Percentiles rank a stretch among this genome's conserved stretches.
Conservation (phyloP, 306 rosid genomes). For the Gastrolobium bilobum region DNA sequence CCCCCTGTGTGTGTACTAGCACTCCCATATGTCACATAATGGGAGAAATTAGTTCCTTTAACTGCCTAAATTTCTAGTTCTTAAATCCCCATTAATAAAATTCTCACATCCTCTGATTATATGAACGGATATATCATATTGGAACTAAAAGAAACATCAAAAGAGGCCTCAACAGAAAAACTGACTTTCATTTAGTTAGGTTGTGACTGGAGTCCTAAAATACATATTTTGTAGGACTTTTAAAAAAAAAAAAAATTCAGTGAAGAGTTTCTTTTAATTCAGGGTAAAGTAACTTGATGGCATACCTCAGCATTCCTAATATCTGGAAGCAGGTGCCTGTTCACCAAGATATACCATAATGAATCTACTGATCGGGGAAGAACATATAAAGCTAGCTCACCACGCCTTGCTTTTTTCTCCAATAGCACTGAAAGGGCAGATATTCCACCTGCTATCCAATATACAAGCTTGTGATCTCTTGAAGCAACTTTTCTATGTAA, state of each 20-base stretch:
- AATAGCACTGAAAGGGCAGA: conserved; percentile 87
- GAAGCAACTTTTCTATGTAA: conserved; percentile 84
- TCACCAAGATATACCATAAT: conserved; percentile 90
- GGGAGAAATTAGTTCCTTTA: conserved; percentile 29
- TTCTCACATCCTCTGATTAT: conserved; percentile 5
- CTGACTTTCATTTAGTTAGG: conserved; percentile 20
- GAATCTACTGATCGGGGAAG: conserved; percentile 97
- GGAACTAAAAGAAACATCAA: conserved; percentile 30
- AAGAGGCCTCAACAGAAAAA: conserved; percentile 15
- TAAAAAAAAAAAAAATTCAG: conserved; percentile 29
- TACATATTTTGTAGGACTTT: background rate
- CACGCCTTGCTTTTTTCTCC: conserved; percentile 93
- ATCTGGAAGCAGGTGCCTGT: conserved; percentile 88
- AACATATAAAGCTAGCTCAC: conserved; percentile 96
- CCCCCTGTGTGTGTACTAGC: background rate
- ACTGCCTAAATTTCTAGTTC: conserved; percentile 6
- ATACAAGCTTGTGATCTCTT: conserved; percentile 90
- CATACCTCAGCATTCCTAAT: conserved; percentile 92
- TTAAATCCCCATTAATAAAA: conserved; percentile 23
- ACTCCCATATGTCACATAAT: background rate
- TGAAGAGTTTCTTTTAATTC: conserved; percentile 12
- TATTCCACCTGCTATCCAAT: conserved; percentile 90
- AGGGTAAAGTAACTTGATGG: conserved; percentile 3
- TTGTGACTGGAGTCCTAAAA: background rate
- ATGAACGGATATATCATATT: background rate